Conservation (phyloP, 805 yeast genomes). For the Pichia ethanolica region DNA sequence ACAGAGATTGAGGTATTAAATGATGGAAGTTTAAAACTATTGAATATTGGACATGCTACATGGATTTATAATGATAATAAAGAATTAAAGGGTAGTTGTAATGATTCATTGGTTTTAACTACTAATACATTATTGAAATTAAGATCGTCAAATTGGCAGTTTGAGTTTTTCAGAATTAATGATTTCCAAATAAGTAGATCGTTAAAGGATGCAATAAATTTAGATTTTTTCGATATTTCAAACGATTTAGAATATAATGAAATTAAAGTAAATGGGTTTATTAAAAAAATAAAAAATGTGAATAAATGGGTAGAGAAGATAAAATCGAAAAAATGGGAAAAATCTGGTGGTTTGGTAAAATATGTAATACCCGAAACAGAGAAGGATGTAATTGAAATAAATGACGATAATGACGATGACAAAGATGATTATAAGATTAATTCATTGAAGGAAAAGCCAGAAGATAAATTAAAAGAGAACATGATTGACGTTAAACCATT, state of each 20-base stretch:
- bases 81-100: background rate
- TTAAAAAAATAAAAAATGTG: background rate
- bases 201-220: background rate
- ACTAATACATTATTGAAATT: background rate
- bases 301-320: constrained; percentile 3
- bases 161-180: background rate
- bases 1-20: background rate
- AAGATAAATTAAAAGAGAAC: background rate
- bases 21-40: background rate
- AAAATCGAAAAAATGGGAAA: constrained; percentile 4
- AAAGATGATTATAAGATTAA: background rate
- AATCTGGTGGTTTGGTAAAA: constrained; percentile 2
- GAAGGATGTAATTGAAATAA: background rate
- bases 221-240: background rate
- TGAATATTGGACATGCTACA: constrained; percentile 3
- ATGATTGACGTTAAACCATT: constrained; percentile 4
- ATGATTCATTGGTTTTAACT: background rate
- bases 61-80: constrained; percentile 1
- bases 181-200: background rate
- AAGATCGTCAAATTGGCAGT: constrained; percentile 4
- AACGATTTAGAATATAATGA: background rate
- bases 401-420: background rate
- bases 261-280: background rate
- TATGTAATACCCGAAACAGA: constrained; percentile 3
- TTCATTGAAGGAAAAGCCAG: background rate